Conservation (phyloP, 2,329 filamentous ascomycete genomes). For the Sporothrix globosa region DNA sequence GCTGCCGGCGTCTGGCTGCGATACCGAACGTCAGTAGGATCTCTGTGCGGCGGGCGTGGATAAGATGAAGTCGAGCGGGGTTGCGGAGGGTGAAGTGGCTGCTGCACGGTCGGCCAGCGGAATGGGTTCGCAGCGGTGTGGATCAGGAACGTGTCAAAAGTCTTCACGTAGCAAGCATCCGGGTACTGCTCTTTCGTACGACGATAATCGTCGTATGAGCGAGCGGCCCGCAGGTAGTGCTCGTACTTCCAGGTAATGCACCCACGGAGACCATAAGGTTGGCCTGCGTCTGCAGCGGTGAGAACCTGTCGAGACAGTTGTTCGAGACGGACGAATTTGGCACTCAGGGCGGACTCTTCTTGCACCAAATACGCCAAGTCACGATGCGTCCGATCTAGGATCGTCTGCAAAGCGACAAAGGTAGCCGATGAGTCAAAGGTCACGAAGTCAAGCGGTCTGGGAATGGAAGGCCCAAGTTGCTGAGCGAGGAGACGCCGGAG, state of each 20-base stretch:
- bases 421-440: constrained; percentile 1
- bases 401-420: constrained; percentile 9
- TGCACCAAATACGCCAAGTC: constrained; percentile 4
- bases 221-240: background rate
- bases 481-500: constrained; percentile 18
- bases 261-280: constrained; percentile 7
- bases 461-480: constrained; percentile 9
- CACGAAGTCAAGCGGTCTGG: background rate
- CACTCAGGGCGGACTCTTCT: constrained; percentile 7
- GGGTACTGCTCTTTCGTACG: constrained; percentile 19
- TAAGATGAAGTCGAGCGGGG: background rate
- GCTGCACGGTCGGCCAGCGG: background rate
- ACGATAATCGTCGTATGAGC: constrained; percentile 17
- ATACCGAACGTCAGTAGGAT: constrained; percentile 14
- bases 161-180: background rate
- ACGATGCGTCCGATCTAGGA: constrained; percentile 9
- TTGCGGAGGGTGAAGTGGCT: background rate
- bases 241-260: constrained; percentile 11
- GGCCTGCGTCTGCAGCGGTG: background rate
- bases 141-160: constrained; percentile 18
- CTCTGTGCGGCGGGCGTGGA: background rate
- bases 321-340: background rate
- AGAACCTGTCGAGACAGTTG: constrained; percentile 3
- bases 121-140: background rate
- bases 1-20: background rate